phyloP scores from a whole-genome alignment of 306 rosid species.

The Alnus rubra region DNA sequence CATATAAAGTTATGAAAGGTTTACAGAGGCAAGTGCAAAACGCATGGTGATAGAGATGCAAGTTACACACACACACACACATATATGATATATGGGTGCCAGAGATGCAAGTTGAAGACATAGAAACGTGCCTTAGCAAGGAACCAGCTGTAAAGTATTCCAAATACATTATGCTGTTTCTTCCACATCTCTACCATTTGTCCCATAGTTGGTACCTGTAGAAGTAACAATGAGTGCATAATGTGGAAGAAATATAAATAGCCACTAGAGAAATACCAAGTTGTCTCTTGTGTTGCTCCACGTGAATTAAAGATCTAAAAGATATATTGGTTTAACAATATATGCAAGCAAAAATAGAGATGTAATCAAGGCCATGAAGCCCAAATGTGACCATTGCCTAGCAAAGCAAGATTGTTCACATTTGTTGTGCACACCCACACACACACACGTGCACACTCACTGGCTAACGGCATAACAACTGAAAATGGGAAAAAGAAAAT shows the following conservation, averaged over 20 bases:
- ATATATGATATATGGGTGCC: not conserved
- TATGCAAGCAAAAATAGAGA: not conserved
- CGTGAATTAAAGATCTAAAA: not conserved
- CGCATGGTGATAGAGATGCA: not conserved
- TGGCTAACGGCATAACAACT: not conserved
- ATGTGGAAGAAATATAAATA: not conserved
- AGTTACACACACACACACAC: constrained; percentile 3
- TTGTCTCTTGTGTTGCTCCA: not conserved
- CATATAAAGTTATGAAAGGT: constrained; percentile 4
- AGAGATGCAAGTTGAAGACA: constrained; percentile 20
- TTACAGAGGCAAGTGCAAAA: constrained; percentile 13
- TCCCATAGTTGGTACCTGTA: constrained; percentile 78
- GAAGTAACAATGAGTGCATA: constrained; percentile 28
- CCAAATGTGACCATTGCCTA: not conserved
- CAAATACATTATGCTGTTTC: constrained; percentile 80
- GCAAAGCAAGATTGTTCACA: not conserved
- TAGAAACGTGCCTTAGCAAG: constrained; percentile 80
- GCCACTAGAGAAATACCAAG: not conserved
- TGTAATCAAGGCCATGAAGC: not conserved
- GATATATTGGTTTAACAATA: not conserved
- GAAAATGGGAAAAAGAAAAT: not conserved
- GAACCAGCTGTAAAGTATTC: constrained; percentile 88
- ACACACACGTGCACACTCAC: no score
- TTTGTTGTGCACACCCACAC: no score
- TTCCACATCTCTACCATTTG: constrained; percentile 81